phyloP scores from a whole-genome alignment of 495 filamentous ascomycete species.

The Friedmanniomyces simplex region DNA sequence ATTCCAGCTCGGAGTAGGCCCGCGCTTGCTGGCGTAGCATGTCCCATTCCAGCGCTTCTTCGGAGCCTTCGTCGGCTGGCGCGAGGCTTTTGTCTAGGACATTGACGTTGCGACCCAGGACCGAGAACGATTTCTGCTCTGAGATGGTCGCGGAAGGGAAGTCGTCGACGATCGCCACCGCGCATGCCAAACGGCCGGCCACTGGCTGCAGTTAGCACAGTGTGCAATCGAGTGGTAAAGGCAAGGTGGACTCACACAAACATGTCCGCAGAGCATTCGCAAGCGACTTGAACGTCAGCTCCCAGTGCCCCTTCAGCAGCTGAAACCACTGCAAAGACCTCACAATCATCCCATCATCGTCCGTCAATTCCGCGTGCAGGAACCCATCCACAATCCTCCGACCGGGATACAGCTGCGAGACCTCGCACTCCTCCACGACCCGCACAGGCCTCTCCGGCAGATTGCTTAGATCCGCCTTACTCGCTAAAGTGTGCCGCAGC shows the following conservation, averaged over 20 bases:
- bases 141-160: conserved; percentile 14
- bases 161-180: conserved; percentile 6
- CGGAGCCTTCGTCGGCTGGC: not conserved
- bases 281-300: conserved; percentile 57
- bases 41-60: conserved; percentile 6
- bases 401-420: conserved; percentile 24
- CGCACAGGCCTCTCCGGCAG: not conserved
- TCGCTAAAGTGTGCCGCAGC: conserved; percentile 15
- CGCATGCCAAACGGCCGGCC: conserved; percentile 17
- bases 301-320: conserved; percentile 57
- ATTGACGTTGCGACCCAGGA: conserved; percentile 8
- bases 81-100: conserved; percentile 9
- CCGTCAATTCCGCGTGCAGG: conserved; percentile 10
- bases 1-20: conserved; percentile 64
- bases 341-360: conserved; percentile 61
- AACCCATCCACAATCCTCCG: conserved; percentile 22
- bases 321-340: conserved; percentile 77
- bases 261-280: conserved; percentile 61
- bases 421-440: conserved; percentile 10
- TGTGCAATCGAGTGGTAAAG: not conserved
- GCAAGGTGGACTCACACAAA: conserved; percentile 45
- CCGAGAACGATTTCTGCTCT: conserved; percentile 6
- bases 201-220: conserved; percentile 10
- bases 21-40: conserved; percentile 44
- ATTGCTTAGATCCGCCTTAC: not conserved